phyloP scores from a whole-genome alignment of 116 monocot species.

The Iris pallida region DNA sequence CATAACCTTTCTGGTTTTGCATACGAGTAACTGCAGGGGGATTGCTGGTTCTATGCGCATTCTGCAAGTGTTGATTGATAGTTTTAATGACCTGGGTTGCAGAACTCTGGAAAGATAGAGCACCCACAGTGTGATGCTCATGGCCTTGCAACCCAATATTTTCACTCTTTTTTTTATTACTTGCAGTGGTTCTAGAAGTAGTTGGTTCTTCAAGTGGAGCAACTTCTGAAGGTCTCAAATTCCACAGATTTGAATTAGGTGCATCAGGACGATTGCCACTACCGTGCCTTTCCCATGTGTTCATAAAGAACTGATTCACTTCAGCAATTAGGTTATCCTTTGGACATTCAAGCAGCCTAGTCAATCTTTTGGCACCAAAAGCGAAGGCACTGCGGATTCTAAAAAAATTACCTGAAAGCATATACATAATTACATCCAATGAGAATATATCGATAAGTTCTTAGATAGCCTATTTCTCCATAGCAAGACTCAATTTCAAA shows the following conservation, averaged over 20 bases:
- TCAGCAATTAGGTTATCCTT: conserved; percentile 52
- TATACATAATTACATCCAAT: background rate
- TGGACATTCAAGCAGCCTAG: conserved; percentile 59
- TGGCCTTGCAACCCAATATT: background rate
- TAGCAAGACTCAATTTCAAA: too few species aligned
- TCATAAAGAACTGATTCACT: conserved; percentile 80
- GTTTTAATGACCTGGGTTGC: conserved; percentile 15
- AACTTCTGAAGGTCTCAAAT: conserved; percentile 14
- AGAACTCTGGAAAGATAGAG: conserved; percentile 9
- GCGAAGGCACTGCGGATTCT: conserved; percentile 93
- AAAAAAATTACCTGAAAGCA: conserved; percentile 72
- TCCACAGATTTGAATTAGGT: conserved; percentile 22
- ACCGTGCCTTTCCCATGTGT: conserved; percentile 85
- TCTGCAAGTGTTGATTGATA: conserved; percentile 23
- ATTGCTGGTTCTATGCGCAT: conserved; percentile 19
- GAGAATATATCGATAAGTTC: background rate
- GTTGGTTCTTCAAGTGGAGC: conserved; percentile 27
- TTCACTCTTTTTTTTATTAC: conserved; percentile 22
- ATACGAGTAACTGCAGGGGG: conserved; percentile 4
- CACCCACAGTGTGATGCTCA: too few species aligned
- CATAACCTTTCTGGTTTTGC: conserved; percentile 17
- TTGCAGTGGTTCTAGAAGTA: conserved; percentile 16
- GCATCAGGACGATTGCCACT: conserved; percentile 73
- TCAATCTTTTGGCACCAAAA: conserved; percentile 81
- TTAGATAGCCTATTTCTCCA: too few species aligned